These are phyloP conservation scores for Mycena filopes DNA, from an alignment of 768 basidiomycete species.

Conservation along the genomic window DNA sequence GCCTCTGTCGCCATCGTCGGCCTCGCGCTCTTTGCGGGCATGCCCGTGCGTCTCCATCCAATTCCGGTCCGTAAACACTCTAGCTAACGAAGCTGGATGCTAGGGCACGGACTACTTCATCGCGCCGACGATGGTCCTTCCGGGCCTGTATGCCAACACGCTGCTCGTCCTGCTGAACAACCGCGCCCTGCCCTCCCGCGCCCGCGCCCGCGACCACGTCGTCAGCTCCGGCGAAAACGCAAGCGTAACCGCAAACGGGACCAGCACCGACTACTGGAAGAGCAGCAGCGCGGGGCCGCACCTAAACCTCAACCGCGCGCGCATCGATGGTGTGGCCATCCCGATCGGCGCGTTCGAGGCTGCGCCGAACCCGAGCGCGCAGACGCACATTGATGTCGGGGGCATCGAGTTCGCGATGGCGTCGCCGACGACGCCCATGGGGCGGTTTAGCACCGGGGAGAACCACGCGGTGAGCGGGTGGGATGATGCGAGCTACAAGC, in stretches of 20 bases:
- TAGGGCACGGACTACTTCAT: slow-evolving; percentile 22
- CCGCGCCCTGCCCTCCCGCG: slow-evolving; percentile 31
- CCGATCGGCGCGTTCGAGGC: slow-evolving; percentile 17
- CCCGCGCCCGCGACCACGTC: not conserved
- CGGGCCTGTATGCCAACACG: slow-evolving; percentile 38
- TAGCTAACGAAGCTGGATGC: not conserved
- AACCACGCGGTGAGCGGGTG: slow-evolving; percentile 5
- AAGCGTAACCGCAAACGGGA: not conserved
- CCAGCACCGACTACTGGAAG: not conserved
- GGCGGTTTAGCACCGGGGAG: not conserved
- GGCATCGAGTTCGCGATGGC: not conserved
- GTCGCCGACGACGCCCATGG: not conserved
- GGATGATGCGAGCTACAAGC: slow-evolving; percentile 20
- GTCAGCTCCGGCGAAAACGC: not conserved
- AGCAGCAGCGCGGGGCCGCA: not conserved
- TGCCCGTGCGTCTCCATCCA: not conserved
- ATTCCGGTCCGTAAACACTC: not conserved
- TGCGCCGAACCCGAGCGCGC: slow-evolving; percentile 24
- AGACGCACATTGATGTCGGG: too few species aligned
- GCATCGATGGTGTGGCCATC: not conserved
- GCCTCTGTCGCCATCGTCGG: slow-evolving; percentile 28
- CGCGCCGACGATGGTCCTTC: slow-evolving; percentile 33
- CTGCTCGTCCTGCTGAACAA: slow-evolving; percentile 40
- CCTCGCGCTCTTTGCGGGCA: slow-evolving; percentile 23
- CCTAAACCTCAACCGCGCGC: not conserved